These are phyloP conservation scores for Croton laevigatus DNA, from an alignment of 441 rosid genomes.

Conservation along the genomic window DNA sequence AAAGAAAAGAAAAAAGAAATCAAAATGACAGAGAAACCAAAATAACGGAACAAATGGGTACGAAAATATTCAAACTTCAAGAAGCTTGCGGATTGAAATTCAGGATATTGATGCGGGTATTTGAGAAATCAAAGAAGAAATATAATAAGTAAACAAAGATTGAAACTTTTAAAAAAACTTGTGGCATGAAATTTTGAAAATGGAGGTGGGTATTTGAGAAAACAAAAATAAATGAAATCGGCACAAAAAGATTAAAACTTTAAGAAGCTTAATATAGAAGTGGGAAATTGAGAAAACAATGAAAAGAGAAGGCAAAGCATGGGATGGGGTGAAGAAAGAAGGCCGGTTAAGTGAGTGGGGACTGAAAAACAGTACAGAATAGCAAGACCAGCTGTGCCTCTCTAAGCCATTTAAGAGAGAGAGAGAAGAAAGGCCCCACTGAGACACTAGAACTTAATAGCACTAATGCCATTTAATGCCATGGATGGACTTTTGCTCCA, in stretches of 20 bases:
- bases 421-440: conserved; percentile 27
- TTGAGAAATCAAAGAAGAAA: not conserved
- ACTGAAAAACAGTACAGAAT: conserved; percentile 15
- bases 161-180: too few relatives aligned
- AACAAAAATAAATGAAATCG: too few relatives aligned
- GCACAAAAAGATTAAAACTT: not conserved
- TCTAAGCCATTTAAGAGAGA: not conserved
- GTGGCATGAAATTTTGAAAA: too few relatives aligned
- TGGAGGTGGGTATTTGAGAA: too few relatives aligned
- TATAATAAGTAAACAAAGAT: too few relatives aligned
- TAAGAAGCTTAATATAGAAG: conserved; percentile 14
- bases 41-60: not conserved
- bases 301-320: not conserved
- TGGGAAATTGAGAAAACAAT: not conserved
- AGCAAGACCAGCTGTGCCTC: conserved; percentile 29
- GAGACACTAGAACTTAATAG: conserved; percentile 10
- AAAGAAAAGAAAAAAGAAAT: conserved; percentile 19
- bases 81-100: conserved; percentile 23
- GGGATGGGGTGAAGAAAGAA: not conserved
- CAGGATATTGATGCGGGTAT: conserved; percentile 7
- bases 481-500: conserved; percentile 25
- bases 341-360: conserved; percentile 30
- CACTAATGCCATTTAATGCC: conserved; percentile 31
- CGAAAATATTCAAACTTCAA: not conserved
- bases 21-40: not conserved